phyloP scores from a whole-genome alignment of 176 grass and related monocot species.

The Thalia dealbata region DNA sequence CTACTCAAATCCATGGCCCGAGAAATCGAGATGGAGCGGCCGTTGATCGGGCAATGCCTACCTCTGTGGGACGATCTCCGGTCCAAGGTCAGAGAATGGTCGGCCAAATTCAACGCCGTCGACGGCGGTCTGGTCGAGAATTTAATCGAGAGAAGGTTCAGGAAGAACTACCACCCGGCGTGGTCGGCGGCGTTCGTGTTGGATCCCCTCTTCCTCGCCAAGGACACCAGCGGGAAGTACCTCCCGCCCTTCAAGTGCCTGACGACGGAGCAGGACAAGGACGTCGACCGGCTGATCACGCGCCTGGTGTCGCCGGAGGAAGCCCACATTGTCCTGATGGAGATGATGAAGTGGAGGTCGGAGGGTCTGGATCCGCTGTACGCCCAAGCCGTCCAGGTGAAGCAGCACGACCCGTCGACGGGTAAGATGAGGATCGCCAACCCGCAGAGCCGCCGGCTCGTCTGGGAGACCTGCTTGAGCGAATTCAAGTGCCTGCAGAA shows the following conservation, averaged over 20 bases:
- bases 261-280: constrained; percentile 79
- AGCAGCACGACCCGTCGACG: constrained; percentile 62
- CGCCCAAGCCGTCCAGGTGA: constrained; percentile 82
- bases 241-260: constrained; percentile 74
- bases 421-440: constrained; percentile 87
- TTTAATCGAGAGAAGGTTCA: constrained; percentile 70
- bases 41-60: constrained; percentile 71
- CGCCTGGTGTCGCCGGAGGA: constrained; percentile 69
- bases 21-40: constrained; percentile 67
- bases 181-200: constrained; percentile 90
- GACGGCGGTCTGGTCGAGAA: constrained; percentile 47
- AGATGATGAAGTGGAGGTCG: constrained; percentile 90
- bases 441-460: constrained; percentile 79
- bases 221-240: constrained; percentile 74
- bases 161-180: constrained; percentile 79
- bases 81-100: constrained; percentile 52
- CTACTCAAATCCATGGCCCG: constrained; percentile 42
- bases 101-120: constrained; percentile 42
- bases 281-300: constrained; percentile 72
- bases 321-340: constrained; percentile 77
- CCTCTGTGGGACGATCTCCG: constrained; percentile 76
- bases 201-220: constrained; percentile 67
- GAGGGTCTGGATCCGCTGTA: constrained; percentile 87
- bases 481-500: constrained; percentile 75
- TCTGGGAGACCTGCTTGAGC: constrained; percentile 82